These are phyloP conservation scores for Echinosophora koreensis DNA, from an alignment of 306 rosid species.

Conservation along the genomic window DNA sequence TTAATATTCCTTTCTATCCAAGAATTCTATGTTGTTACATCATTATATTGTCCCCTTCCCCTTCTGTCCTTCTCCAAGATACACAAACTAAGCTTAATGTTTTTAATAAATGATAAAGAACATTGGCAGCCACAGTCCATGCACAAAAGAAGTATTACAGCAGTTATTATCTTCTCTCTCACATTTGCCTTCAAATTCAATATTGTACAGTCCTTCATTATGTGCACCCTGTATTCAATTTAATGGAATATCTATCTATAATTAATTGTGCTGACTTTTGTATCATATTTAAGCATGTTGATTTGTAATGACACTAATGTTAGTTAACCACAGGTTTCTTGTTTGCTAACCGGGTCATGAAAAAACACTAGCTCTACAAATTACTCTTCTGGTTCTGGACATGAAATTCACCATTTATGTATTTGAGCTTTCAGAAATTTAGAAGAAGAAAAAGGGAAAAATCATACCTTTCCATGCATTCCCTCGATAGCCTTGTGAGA, in stretches of 20 bases:
- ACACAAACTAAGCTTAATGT: background rate
- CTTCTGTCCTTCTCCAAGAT: constrained; percentile 11
- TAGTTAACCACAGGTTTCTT: background rate
- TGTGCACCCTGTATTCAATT: background rate
- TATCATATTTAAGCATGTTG: background rate
- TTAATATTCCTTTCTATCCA: background rate
- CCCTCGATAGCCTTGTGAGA: constrained; percentile 86
- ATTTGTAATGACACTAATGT: constrained; percentile 3
- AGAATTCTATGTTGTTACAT: background rate
- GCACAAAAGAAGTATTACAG: background rate
- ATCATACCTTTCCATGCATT: constrained; percentile 92
- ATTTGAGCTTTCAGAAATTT: constrained; percentile 1
- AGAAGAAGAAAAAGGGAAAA: background rate
- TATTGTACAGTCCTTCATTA: background rate
- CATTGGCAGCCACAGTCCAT: background rate
- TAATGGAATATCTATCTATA: background rate
- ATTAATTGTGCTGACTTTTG: background rate
- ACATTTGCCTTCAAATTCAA: background rate
- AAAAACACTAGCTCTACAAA: background rate
- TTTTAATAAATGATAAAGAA: background rate
- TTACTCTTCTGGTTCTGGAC: background rate
- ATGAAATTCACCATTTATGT: constrained; percentile 10
- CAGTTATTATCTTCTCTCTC: background rate
- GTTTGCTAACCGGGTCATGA: background rate
- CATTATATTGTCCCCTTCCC: background rate